Evolutionary conservation across 192 early-diverging fungal genomes (phyloP), one percentile per base, ranked within the genome.

Genomic region (Umbelopsis vinacea): DNA sequence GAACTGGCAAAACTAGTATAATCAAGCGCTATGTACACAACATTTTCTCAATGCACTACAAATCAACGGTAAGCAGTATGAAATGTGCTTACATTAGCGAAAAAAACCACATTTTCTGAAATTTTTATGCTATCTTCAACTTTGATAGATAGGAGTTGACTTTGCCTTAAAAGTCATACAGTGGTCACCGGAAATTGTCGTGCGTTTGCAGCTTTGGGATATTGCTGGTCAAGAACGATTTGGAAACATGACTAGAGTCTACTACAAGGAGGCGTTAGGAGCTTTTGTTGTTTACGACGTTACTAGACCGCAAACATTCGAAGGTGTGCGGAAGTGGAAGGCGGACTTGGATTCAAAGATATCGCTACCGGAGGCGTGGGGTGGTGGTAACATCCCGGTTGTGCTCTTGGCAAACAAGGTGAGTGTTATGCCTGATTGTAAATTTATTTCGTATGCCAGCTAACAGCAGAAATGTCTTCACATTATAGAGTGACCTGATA

Each of bases 211-310:
- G 55, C 74, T 89, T 26, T 89, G 87, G 87, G 87, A 89, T 74
- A 89, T 89, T 72, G 87, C 87, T 11, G 87, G 87, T 7, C 87
- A 89, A 63, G 87, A 89, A 76, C 81, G 86, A 68, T 89, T 87
- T 70, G 81, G 84, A 22, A 81, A 81, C 37, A 80, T 89, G 78
- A 89, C 87, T 43, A 74, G 85, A 66, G 87, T 88, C 4, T 88
- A 88, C 35, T 88, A 87, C 63, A 88, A 87, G 52, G 87, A 85
- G 35, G 87, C 87, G 10, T 69, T 84, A 5, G 87, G 84, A 7
- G 87, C 87, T 35, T 76, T 88, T 67, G 77, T 88, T 0, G 87
- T 88, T 2, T 88, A 86, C 50, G 87, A 88, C 74, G 78, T 87
- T 10, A 87, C 85, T 12, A 79, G 84, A 15, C 84, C 85, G 53